These are phyloP conservation scores for Ophiognomonia clavigignenti-juglandacearum DNA, from an alignment of 2,329 filamentous ascomycete genomes.

Conservation along the genomic window DNA sequence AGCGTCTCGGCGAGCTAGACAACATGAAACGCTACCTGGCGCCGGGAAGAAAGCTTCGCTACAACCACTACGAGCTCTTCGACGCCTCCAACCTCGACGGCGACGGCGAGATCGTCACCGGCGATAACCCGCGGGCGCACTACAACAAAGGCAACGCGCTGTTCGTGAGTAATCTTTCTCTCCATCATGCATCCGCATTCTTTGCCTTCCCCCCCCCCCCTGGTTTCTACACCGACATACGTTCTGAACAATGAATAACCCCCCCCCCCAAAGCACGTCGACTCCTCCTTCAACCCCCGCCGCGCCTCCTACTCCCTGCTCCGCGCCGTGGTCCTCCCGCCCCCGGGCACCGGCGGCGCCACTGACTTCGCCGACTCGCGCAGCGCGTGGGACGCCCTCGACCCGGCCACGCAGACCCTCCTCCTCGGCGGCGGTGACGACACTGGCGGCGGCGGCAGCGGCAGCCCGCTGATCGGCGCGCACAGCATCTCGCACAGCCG, in stretches of 20 bases:
- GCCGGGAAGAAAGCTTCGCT: slow-evolving; percentile 40
- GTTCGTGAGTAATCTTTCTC: slow-evolving; percentile 29
- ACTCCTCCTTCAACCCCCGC: slow-evolving; percentile 51
- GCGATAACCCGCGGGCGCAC: slow-evolving; percentile 34
- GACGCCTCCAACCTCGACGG: slow-evolving; percentile 52
- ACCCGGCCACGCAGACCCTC: slow-evolving; percentile 26
- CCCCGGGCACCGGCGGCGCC: slow-evolving; percentile 39
- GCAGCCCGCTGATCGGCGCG: slow-evolving; percentile 43
- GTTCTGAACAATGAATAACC: no score
- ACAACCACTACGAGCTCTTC: slow-evolving; percentile 47
- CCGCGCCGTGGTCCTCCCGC: slow-evolving; percentile 44
- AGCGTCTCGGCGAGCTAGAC: slow-evolving; percentile 49
- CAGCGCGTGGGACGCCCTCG: slow-evolving; percentile 43
- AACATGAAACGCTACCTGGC: slow-evolving; percentile 45
- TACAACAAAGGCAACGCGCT: slow-evolving; percentile 41
- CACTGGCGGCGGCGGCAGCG: no score
- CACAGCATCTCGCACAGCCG: slow-evolving; percentile 49
- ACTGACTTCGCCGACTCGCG: slow-evolving; percentile 51
- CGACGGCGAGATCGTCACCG: slow-evolving; percentile 37
- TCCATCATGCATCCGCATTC: no score
- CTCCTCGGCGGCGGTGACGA: slow-evolving; percentile 30
- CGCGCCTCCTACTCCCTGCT: slow-evolving; percentile 48
- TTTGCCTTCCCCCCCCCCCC: background rate
- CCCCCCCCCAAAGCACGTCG: slow-evolving; percentile 36
- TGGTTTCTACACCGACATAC: background rate